A percentile compares a stretch with the other conserved stretches of the same genome.
Evolutionary conservation across 306 rosid genomes (phyloP).

Genomic region (Quercus glauca): DNA sequence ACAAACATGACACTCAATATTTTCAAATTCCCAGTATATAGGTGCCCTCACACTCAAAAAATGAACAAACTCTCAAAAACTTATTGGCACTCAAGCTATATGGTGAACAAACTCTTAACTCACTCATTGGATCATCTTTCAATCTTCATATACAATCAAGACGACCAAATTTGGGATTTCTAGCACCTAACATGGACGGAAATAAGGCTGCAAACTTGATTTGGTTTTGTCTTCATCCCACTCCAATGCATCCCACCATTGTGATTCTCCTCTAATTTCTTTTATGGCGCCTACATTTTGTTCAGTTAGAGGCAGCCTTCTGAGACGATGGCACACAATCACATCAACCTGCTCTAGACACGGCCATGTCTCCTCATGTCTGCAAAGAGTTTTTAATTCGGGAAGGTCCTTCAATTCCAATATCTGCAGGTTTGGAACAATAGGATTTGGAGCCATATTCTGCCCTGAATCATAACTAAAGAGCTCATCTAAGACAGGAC

Average conservation of each 20-base stretch:
- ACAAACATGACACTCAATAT: too few species aligned
- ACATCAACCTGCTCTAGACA: slow-evolving; percentile 11
- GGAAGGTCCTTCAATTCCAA: slow-evolving; percentile 14
- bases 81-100: too few species aligned
- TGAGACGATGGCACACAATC: slow-evolving; percentile 1
- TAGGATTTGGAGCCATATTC: background rate
- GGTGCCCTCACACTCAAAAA: too few species aligned
- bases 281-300: background rate
- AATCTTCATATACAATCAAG: too few species aligned
- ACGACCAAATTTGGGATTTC: too few species aligned
- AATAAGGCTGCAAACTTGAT: slow-evolving; percentile 2
- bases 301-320: slow-evolving; percentile 2
- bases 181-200: background rate
- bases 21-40: too few species aligned
- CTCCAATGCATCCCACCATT: slow-evolving; percentile 6
- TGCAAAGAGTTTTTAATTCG: slow-evolving; percentile 4
- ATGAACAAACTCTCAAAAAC: too few species aligned
- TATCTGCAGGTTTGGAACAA: slow-evolving; percentile 8
- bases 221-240: background rate
- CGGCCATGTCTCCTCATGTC: background rate
- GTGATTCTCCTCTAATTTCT: slow-evolving; percentile 17
- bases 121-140: too few species aligned
- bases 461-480: background rate
- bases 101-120: too few species aligned
- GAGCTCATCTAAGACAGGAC: slow-evolving; percentile 6